Conservation (phyloP, 495 filamentous ascomycete species). For the Penicillium simplicissimum region DNA sequence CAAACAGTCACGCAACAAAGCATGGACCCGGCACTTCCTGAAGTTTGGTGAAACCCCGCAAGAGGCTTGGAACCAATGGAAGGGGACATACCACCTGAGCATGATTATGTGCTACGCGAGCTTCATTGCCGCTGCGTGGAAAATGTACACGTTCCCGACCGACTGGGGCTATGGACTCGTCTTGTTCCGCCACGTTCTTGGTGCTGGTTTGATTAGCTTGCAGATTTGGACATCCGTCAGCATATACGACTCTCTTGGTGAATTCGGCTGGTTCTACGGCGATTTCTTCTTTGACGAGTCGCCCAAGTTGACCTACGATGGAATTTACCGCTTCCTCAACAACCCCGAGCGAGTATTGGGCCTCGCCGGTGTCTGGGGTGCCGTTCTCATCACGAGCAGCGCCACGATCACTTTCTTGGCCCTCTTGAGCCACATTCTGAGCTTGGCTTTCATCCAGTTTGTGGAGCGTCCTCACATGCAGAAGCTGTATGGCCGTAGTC, state of each 20-base stretch:
- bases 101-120: conserved; percentile 84
- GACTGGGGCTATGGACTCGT: conserved; percentile 85
- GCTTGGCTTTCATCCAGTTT: conserved; percentile 84
- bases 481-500: conserved; percentile 84
- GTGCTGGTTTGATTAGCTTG: conserved; percentile 74
- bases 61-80: conserved; percentile 98
- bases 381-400: conserved; percentile 89
- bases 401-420: conserved; percentile 80
- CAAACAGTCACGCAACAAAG: conserved; percentile 82
- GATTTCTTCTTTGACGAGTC: conserved; percentile 91
- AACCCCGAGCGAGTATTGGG: conserved; percentile 95
- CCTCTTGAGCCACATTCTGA: conserved; percentile 79
- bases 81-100: conserved; percentile 90
- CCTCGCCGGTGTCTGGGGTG: conserved; percentile 93
- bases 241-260: conserved; percentile 94
- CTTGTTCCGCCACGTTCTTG: conserved; percentile 83
- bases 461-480: conserved; percentile 98
- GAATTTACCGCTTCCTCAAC: conserved; percentile 97
- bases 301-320: conserved; percentile 88
- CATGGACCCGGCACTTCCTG: conserved; percentile 94
- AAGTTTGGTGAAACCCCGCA: conserved; percentile 89
- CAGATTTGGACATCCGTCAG: conserved; percentile 92
- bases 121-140: conserved; percentile 91
- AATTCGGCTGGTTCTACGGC: conserved; percentile 99
- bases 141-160: conserved; percentile 84